A percentile compares a stretch with the other conserved stretches of the same genome.
Conservation (phyloP, 208 protist species). For the Porcisia deanei region DNA sequence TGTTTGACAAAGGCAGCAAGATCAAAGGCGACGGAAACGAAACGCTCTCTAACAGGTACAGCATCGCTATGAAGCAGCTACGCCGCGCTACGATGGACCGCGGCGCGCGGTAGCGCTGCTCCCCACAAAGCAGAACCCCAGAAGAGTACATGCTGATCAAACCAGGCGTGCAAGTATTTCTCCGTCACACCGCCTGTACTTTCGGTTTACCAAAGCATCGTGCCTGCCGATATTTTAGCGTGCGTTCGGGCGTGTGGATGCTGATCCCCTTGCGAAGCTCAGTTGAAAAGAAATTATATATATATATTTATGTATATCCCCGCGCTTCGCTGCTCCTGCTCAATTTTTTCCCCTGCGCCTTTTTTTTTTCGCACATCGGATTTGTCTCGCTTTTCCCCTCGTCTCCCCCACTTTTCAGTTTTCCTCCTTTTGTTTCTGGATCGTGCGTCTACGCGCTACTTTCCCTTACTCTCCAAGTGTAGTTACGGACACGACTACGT, state of each 20-base stretch:
- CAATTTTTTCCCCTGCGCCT: not conserved
- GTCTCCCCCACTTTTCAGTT: not conserved
- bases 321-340: not conserved
- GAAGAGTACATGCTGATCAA: not conserved
- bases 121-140: not conserved
- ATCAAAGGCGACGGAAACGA: conserved; percentile 91
- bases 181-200: not conserved
- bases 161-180: not conserved
- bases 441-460: too few species aligned
- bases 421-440: not conserved
- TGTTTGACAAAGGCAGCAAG: conserved; percentile 80
- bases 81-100: conserved; percentile 50
- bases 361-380: not conserved
- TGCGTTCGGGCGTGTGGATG: not conserved
- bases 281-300: too few species aligned
- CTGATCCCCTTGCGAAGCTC: not conserved
- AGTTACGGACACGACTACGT: too few species aligned
- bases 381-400: not conserved
- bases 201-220: not conserved
- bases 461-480: too few species aligned
- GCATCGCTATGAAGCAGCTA: conserved; percentile 88
- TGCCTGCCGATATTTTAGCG: not conserved
- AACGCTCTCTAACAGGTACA: conserved; percentile 86
- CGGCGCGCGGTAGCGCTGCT: not conserved
- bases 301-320: not conserved